phyloP scores from a whole-genome alignment of 176 grass and related monocot species.

The Oryza brachyantha region DNA sequence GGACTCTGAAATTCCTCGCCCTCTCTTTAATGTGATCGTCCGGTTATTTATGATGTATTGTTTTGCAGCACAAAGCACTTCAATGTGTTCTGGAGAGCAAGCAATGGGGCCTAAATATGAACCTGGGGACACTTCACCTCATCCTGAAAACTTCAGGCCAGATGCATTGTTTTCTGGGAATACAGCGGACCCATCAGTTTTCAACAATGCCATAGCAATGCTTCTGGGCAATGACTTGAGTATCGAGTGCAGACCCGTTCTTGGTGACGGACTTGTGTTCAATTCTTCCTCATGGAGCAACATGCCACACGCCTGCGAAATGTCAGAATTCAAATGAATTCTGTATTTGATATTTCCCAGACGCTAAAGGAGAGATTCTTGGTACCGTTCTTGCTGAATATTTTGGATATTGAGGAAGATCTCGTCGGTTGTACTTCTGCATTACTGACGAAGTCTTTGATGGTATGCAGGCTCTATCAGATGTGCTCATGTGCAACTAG shows the following conservation, averaged over 20 bases:
- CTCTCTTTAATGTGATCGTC: not conserved
- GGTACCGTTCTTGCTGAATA: constrained; percentile 23
- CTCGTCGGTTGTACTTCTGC: constrained; percentile 28
- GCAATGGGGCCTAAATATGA: constrained; percentile 14
- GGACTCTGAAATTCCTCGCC: not conserved
- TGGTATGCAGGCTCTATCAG: constrained; percentile 17
- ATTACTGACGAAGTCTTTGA: constrained; percentile 21
- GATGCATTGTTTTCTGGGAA: constrained; percentile 64
- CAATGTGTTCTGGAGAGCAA: constrained; percentile 36
- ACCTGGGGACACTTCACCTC: constrained; percentile 43
- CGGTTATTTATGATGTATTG: constrained; percentile 13
- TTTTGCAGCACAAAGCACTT: constrained; percentile 43
- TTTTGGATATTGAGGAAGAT: constrained; percentile 29
- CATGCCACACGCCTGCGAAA: constrained; percentile 61
- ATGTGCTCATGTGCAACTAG: constrained; percentile 32
- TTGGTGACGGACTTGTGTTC: constrained; percentile 22
- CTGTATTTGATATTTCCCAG: not conserved
- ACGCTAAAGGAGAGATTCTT: constrained; percentile 19
- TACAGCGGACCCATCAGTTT: constrained; percentile 45
- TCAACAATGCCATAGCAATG: constrained; percentile 60
- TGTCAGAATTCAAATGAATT: constrained; percentile 57
- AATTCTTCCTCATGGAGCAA: constrained; percentile 55
- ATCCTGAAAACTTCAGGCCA: constrained; percentile 56
- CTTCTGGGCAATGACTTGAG: constrained; percentile 50
- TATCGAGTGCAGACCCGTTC: constrained; percentile 40